These are phyloP conservation scores for Fusarium longipes DNA, from an alignment of 2,329 filamentous ascomycete species.

Conservation along the genomic window DNA sequence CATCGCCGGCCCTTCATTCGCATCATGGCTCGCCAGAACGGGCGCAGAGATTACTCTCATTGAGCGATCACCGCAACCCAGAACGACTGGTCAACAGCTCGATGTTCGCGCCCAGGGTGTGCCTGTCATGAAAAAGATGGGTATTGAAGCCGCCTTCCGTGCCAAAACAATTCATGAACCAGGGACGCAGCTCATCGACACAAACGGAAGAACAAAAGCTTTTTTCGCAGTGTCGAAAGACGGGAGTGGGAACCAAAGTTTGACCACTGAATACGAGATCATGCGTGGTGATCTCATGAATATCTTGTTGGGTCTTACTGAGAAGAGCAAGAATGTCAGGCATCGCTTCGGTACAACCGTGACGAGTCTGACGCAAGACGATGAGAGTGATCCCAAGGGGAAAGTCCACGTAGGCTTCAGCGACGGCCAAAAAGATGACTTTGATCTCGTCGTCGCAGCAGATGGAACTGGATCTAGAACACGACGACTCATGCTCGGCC, in stretches of 20 bases:
- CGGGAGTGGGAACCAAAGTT: neutral
- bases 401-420: slow-evolving; percentile 13
- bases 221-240: neutral
- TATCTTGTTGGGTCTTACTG: slow-evolving; percentile 12
- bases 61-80: slow-evolving; percentile 6
- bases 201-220: neutral
- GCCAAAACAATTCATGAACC: slow-evolving; percentile 4
- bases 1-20: slow-evolving; percentile 30
- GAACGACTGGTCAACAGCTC: slow-evolving; percentile 16
- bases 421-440: slow-evolving; percentile 4
- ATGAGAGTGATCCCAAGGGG: slow-evolving; percentile 1
- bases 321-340: slow-evolving; percentile 3
- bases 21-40: slow-evolving; percentile 29
- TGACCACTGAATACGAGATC: slow-evolving; percentile 13
- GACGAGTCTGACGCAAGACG: slow-evolving; percentile 5
- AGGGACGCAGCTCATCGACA: slow-evolving; percentile 1
- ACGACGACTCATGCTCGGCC: slow-evolving; percentile 26
- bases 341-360: slow-evolving; percentile 6
- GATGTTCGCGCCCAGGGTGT: slow-evolving; percentile 17
- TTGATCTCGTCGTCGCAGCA: slow-evolving; percentile 16
- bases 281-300: slow-evolving; percentile 8
- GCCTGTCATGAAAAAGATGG: slow-evolving; percentile 23
- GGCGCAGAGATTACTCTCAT: slow-evolving; percentile 26
- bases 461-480: slow-evolving; percentile 24
- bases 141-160: slow-evolving; percentile 17